Conservation (phyloP, 164 flowering plant genomes). For the Umbellularia californica region DNA sequence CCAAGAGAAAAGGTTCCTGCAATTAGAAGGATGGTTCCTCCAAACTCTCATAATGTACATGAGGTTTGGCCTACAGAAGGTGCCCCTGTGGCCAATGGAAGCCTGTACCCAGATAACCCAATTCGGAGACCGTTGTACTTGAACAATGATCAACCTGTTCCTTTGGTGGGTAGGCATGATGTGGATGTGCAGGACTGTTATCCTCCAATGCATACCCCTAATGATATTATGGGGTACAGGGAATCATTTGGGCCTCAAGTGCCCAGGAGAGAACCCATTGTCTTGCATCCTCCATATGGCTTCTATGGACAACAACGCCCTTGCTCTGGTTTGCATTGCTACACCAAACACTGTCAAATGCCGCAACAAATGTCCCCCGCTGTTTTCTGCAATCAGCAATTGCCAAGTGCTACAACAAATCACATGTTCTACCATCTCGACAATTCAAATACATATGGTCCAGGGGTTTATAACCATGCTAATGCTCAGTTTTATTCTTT, state of each 20-base stretch:
- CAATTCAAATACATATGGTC: constrained; percentile 23
- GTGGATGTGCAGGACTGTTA: constrained; percentile 33
- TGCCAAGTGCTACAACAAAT: constrained; percentile 28
- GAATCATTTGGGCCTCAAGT: constrained; percentile 37
- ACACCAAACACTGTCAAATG: constrained; percentile 35
- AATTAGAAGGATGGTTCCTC: constrained; percentile 32
- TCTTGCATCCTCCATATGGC: constrained; percentile 31
- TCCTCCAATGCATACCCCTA: constrained; percentile 32
- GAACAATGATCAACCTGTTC: constrained; percentile 25
- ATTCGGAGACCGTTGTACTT: constrained; percentile 29
- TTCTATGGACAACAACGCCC: constrained; percentile 42
- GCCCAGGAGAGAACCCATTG: constrained; percentile 21
- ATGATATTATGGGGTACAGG: constrained; percentile 35
- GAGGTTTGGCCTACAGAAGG: constrained; percentile 31
- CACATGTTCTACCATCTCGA: constrained; percentile 30
- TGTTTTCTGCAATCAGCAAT: constrained; percentile 25
- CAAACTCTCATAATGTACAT: constrained; percentile 31
- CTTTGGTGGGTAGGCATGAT: constrained; percentile 26
- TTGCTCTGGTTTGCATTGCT: constrained; percentile 60
- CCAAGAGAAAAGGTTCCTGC: constrained; percentile 41
- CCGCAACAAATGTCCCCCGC: constrained; percentile 35
- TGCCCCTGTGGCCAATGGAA: constrained; percentile 24
- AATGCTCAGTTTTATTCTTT: constrained; percentile 23
- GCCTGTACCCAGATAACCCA: constrained; percentile 23
- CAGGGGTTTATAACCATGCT: constrained; percentile 23